Percentiles rank a stretch among this genome's conserved stretches.
phyloP scores from a whole-genome alignment of 2,329 filamentous ascomycete genomes.

The Geosmithia flava region DNA sequence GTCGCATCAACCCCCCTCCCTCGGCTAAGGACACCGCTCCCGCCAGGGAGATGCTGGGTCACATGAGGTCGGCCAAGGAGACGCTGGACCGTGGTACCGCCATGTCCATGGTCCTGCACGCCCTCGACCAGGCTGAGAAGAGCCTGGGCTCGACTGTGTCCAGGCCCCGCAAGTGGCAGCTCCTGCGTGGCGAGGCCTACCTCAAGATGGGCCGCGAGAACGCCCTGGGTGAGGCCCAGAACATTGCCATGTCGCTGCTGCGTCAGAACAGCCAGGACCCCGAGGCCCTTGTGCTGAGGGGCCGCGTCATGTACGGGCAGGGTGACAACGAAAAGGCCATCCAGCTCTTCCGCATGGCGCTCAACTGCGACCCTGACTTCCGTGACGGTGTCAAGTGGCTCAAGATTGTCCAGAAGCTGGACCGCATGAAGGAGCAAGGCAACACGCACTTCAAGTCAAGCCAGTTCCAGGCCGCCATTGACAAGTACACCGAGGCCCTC shows the following conservation, averaged over 20 bases:
- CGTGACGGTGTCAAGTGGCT: conserved; percentile 80
- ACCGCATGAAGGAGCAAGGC: conserved; percentile 87
- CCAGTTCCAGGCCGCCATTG: conserved; percentile 66
- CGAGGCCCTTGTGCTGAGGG: conserved; percentile 82
- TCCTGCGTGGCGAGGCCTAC: conserved; percentile 85
- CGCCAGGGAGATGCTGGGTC: conserved; percentile 75
- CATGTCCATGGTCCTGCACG: conserved; percentile 85
- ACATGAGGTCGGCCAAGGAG: conserved; percentile 69
- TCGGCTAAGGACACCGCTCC: conserved; percentile 75
- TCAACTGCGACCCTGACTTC: conserved; percentile 86
- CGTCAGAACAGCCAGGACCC: conserved; percentile 83
- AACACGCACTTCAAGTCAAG: conserved; percentile 83
- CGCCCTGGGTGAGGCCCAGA: conserved; percentile 81
- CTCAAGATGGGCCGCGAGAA: conserved; percentile 87
- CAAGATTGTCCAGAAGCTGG: conserved; percentile 79
- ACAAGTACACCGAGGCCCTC: conserved; percentile 73
- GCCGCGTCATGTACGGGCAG: conserved; percentile 76
- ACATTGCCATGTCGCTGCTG: conserved; percentile 78
- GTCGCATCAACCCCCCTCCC: conserved; percentile 65
- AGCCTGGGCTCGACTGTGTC: conserved; percentile 62
- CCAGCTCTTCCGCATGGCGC: conserved; percentile 80
- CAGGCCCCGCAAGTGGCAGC: conserved; percentile 83
- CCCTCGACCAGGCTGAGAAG: conserved; percentile 80
- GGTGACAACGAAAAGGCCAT: conserved; percentile 94
- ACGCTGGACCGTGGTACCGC: conserved; percentile 62